Conservation (phyloP, 768 basidiomycete species). For the Mycena venus region DNA sequence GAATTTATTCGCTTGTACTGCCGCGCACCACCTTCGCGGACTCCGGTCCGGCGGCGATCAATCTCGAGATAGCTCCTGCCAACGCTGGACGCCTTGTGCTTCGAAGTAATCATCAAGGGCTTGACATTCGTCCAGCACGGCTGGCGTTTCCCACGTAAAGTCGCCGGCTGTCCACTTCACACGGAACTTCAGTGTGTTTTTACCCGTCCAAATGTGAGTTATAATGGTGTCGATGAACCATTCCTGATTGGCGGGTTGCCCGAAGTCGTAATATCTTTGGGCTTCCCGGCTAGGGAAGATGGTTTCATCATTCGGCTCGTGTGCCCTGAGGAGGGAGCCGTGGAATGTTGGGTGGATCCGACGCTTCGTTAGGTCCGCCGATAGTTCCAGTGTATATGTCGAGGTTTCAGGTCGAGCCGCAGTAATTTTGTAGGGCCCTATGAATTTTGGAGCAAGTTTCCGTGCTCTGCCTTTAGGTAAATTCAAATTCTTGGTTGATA, state of each 20-base stretch:
- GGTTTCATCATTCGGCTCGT: background rate
- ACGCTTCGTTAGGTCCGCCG: background rate
- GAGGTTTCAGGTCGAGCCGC: background rate
- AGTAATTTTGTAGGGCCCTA: background rate
- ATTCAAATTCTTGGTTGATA: background rate
- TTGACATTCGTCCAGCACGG: background rate
- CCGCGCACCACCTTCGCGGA: too few species aligned
- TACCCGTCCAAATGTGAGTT: background rate
- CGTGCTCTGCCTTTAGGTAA: background rate
- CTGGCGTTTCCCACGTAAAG: background rate
- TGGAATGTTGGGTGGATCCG: background rate
- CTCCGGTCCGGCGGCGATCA: too few species aligned
- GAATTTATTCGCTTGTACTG: too few species aligned
- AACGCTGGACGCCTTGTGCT: too few species aligned
- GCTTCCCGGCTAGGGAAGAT: background rate
- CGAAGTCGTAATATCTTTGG: background rate
- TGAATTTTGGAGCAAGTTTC: background rate
- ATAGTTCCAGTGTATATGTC: background rate
- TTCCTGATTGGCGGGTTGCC: background rate
- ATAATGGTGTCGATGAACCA: background rate
- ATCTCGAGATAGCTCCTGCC: too few species aligned
- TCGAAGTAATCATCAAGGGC: too few species aligned
- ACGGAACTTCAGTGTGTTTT: background rate
- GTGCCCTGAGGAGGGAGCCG: background rate
- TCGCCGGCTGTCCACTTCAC: background rate